A percentile compares a stretch with the other conserved stretches of the same genome.
These are phyloP conservation scores for Cyphellophora attinorum DNA, from an alignment of 2,329 filamentous ascomycete genomes.

Conservation along the genomic window DNA sequence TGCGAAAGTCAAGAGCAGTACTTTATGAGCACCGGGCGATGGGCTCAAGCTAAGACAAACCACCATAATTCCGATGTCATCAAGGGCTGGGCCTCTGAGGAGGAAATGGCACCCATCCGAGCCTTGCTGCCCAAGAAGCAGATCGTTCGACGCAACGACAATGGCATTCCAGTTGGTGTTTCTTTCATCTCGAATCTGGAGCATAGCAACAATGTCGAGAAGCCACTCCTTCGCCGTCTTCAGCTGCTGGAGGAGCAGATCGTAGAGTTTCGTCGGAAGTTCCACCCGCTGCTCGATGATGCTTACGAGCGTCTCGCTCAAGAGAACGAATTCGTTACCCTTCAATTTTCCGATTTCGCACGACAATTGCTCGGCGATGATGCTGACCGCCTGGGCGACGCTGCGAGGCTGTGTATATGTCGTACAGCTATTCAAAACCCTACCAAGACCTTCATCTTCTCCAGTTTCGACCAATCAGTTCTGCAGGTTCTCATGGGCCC, in stretches of 20 bases:
- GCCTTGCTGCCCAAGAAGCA: slow-evolving; percentile 12
- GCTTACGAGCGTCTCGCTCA: slow-evolving; percentile 30
- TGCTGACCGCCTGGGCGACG: slow-evolving; percentile 24
- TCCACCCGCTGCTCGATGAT: slow-evolving; percentile 25
- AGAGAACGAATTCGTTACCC: slow-evolving; percentile 23
- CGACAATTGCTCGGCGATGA: slow-evolving; percentile 24
- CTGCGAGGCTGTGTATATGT: slow-evolving; percentile 7
- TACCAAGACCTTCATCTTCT: slow-evolving; percentile 4
- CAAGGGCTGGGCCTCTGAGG: slow-evolving; percentile 9
- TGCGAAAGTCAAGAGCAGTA: slow-evolving; percentile 11
- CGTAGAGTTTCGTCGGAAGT: slow-evolving; percentile 24
- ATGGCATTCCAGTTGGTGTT: slow-evolving; percentile 24
- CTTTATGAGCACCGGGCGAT: slow-evolving; percentile 14
- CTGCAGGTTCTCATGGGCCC: slow-evolving; percentile 32
- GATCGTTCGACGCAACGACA: slow-evolving; percentile 4
- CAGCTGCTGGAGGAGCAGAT: slow-evolving; percentile 24
- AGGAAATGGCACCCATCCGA: slow-evolving; percentile 12
- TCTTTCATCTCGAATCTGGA: too few relatives aligned
- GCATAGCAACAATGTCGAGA: too few relatives aligned
- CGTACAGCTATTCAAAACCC: slow-evolving; percentile 5
- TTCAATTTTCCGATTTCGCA: slow-evolving; percentile 29
- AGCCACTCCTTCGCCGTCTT: slow-evolving; percentile 25
- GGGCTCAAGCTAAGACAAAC: slow-evolving; percentile 6
- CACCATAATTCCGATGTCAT: slow-evolving; percentile 4
- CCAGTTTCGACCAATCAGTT: not conserved